These are phyloP conservation scores for Calonectria fujianensis DNA, from an alignment of 2,329 filamentous ascomycete genomes.

Conservation along the genomic window DNA sequence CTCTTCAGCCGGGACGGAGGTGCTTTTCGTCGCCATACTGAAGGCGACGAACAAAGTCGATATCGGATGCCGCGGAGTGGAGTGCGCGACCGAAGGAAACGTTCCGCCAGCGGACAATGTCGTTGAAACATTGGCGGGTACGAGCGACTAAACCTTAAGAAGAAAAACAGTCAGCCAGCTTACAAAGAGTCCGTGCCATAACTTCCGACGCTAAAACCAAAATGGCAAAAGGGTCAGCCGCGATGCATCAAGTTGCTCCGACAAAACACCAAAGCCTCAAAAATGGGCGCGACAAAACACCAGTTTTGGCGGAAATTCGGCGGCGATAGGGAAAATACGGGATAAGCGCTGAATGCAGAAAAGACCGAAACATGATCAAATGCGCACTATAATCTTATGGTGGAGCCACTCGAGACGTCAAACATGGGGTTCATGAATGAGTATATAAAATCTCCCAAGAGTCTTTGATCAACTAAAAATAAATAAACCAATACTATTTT, in stretches of 20 bases:
- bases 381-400: neutral
- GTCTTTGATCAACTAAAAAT: neutral
- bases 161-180: slow-evolving; percentile 43
- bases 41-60: neutral
- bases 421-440: neutral
- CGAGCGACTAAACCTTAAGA: neutral
- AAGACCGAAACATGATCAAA: neutral
- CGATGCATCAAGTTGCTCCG: slow-evolving; percentile 18
- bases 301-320: neutral
- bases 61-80: neutral
- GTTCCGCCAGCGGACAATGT: neutral
- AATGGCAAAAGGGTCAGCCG: slow-evolving; percentile 43
- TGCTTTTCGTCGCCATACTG: neutral
- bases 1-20: neutral
- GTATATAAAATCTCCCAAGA: neutral
- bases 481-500: neutral
- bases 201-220: slow-evolving; percentile 40
- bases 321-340: neutral
- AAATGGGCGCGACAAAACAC: too few species aligned
- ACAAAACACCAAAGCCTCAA: neutral
- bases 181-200: slow-evolving; percentile 8
- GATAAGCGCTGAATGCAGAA: neutral
- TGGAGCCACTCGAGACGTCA: neutral
- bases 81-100: neutral
- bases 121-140: neutral